Percentiles rank a stretch among this genome's conserved stretches.
Evolutionary conservation across 768 basidiomycete genomes (phyloP).

Genomic region (Kwoniella sp.): DNA sequence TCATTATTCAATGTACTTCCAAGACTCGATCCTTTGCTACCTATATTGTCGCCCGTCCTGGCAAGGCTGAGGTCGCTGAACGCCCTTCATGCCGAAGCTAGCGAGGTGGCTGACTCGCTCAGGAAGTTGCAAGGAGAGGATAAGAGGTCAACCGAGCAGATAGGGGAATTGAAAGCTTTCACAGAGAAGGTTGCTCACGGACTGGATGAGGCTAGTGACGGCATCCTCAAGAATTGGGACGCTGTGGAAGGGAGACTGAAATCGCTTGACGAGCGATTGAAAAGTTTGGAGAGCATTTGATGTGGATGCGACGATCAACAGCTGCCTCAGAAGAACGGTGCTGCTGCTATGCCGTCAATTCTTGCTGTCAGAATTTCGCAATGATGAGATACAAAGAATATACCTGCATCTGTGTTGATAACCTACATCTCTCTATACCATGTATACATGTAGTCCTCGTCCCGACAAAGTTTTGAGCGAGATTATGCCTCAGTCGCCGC

Average conservation of each 20-base stretch:
- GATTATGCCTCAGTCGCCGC: too few relatives aligned
- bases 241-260: conserved; percentile 61
- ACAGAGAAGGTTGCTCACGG: conserved; percentile 74
- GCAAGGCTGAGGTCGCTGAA: conserved; percentile 83
- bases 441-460: not conserved
- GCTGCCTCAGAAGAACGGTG: not conserved
- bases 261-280: conserved; percentile 42
- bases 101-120: conserved; percentile 72
- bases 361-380: too few relatives aligned
- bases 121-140: conserved; percentile 65
- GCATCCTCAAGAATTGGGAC: conserved; percentile 67
- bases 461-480: too few relatives aligned
- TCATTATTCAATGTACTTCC: conserved; percentile 57
- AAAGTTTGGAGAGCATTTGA: conserved; percentile 20
- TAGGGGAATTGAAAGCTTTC: conserved; percentile 71
- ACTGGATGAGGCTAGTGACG: conserved; percentile 72
- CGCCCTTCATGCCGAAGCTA: conserved; percentile 76
- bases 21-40: conserved; percentile 59
- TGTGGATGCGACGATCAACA: not conserved
- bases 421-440: not conserved
- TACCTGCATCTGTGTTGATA: conserved; percentile 1
- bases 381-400: not conserved
- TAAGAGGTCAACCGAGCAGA: conserved; percentile 64
- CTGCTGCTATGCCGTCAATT: too few relatives aligned
- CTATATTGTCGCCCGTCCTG: conserved; percentile 72